These are phyloP conservation scores for Gnomoniopsis smithogilvyi DNA, from an alignment of 2,329 filamentous ascomycete species.

Conservation along the genomic window DNA sequence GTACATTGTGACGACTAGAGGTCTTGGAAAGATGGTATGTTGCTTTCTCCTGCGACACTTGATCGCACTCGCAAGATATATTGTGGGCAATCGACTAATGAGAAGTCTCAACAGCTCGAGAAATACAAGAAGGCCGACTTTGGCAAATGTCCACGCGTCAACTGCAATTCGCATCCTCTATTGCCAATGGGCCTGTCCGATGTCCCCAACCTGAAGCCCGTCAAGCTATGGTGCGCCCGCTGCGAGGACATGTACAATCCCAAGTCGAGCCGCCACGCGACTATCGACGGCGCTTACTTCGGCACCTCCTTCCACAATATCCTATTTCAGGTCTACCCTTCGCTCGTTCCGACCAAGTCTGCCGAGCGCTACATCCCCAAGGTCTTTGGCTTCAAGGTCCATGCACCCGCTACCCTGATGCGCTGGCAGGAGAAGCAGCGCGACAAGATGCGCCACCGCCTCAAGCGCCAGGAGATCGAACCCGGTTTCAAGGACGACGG, in stretches of 20 bases:
- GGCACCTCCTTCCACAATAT: conserved; percentile 99
- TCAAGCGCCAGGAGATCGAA: conserved; percentile 70
- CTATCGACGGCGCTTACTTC: conserved; percentile 97
- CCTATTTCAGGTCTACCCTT: conserved; percentile 96
- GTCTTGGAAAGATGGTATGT: conserved; percentile 90
- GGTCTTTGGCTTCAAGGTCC: conserved; percentile 94
- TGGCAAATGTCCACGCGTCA: conserved; percentile 94
- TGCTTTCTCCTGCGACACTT: background rate
- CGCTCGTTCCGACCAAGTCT: conserved; percentile 82
- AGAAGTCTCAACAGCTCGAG: conserved; percentile 68
- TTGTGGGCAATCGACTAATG: background rate
- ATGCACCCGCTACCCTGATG: conserved; percentile 80
- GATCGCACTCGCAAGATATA: background rate
- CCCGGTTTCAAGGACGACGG: conserved; percentile 74
- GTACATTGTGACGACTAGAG: conserved; percentile 94
- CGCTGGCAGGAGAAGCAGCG: conserved; percentile 85
- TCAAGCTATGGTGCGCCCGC: conserved; percentile 94
- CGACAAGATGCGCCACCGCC: conserved; percentile 75
- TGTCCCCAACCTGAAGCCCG: conserved; percentile 79
- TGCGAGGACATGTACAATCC: conserved; percentile 99
- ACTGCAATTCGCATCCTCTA: conserved; percentile 89
- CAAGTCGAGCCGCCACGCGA: conserved; percentile 91
- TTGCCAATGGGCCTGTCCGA: conserved; percentile 94
- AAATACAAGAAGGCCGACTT: conserved; percentile 99
- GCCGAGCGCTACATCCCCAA: conserved; percentile 82